Percentiles rank a stretch among this genome's conserved stretches.
Conservation (phyloP, 2,329 filamentous ascomycete species). For the Ilyonectria destructans region DNA sequence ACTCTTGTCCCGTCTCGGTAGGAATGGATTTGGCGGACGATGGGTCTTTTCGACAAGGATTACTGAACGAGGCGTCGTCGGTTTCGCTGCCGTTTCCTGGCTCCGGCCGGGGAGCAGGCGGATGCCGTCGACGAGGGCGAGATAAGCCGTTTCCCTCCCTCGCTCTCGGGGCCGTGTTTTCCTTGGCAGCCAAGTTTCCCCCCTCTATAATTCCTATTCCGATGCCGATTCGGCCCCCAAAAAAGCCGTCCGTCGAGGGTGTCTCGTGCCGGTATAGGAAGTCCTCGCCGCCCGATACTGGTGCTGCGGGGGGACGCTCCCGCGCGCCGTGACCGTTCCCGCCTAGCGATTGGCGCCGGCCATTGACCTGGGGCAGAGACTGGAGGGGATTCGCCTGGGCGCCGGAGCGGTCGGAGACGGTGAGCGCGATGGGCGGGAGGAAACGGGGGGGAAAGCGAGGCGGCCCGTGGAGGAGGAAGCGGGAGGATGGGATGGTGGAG, state of each 20-base stretch:
- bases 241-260: constrained; percentile 31
- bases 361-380: constrained; percentile 64
- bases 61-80: constrained; percentile 1
- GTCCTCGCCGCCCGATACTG: constrained; percentile 54
- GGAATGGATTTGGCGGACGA: not conserved
- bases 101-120: constrained; percentile 27
- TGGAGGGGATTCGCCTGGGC: constrained; percentile 35
- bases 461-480: constrained; percentile 34
- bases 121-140: constrained; percentile 25
- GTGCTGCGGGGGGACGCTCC: constrained; percentile 73
- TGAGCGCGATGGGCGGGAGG: constrained; percentile 27
- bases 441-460: constrained; percentile 29
- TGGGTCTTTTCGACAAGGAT: constrained; percentile 1
- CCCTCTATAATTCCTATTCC: constrained; percentile 29
- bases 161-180: constrained; percentile 20
- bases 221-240: constrained; percentile 30
- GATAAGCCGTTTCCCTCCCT: constrained; percentile 17
- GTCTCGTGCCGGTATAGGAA: constrained; percentile 45
- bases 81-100: constrained; percentile 13
- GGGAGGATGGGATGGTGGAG: constrained; percentile 25
- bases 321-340: constrained; percentile 71
- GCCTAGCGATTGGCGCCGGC: constrained; percentile 70
- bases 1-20: not conserved
- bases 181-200: constrained; percentile 17
- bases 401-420: constrained; percentile 32